phyloP scores from a whole-genome alignment of 75 land plant genomes.

The Picea glauca region DNA sequence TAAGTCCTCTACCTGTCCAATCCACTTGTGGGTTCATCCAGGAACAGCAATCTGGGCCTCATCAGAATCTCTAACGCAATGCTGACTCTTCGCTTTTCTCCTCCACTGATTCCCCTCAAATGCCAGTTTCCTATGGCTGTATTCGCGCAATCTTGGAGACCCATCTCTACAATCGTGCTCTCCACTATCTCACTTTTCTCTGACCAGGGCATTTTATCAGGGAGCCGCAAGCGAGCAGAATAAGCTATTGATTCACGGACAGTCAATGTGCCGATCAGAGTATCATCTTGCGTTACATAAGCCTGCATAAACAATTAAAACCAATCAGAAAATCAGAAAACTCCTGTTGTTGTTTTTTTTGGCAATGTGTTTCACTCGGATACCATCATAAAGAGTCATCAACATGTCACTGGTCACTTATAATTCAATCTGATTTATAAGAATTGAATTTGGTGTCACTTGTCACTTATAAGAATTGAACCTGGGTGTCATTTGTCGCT shows the following conservation, averaged over 20 bases:
- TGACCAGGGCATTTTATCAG: constrained; percentile 59
- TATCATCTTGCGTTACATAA: constrained; percentile 93
- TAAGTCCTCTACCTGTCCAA: constrained; percentile 70
- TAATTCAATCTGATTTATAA: no score
- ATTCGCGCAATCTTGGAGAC: constrained; percentile 93
- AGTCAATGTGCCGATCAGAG: constrained; percentile 82
- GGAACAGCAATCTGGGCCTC: constrained; percentile 82
- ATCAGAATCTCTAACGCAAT: constrained; percentile 94
- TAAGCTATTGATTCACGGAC: constrained; percentile 80
- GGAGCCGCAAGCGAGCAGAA: constrained; percentile 82
- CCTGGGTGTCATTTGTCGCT: no score
- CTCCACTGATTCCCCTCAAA: constrained; percentile 89
- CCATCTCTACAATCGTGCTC: constrained; percentile 91
- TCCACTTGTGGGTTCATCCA: constrained; percentile 97
- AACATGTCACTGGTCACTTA: background rate
- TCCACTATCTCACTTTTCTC: constrained; percentile 82
- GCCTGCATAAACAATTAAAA: constrained; percentile 49
- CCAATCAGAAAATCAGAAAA: background rate
- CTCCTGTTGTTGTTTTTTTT: no score
- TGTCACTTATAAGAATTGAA: no score
- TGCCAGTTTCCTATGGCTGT: constrained; percentile 98
- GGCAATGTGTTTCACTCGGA: background rate
- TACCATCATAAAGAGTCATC: background rate
- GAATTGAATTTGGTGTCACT: no score
- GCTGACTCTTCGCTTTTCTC: constrained; percentile 92